phyloP scores from a whole-genome alignment of 1,139 yeast genomes.

The Magnusiomyces sp. region DNA sequence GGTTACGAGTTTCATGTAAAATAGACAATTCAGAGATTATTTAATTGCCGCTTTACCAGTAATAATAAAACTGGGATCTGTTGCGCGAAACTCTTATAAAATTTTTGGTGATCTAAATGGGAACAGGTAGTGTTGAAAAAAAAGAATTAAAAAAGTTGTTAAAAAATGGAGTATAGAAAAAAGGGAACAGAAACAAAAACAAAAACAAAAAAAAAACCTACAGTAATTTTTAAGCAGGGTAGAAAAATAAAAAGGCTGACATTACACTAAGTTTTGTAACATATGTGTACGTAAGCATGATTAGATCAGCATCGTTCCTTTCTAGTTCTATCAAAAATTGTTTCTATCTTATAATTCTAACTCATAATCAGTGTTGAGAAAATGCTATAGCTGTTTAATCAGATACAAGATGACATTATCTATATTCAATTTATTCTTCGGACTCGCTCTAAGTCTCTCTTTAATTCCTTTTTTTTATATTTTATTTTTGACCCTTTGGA shows the following conservation, averaged over 20 bases:
- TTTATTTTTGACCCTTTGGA: not conserved
- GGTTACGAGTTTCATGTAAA: too few relatives aligned
- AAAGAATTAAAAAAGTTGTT: too few relatives aligned
- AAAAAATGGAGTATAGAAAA: not conserved
- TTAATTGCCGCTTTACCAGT: too few relatives aligned
- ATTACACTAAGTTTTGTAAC: not conserved
- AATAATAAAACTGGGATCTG: too few relatives aligned
- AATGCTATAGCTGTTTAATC: too few relatives aligned
- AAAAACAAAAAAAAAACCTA: not conserved
- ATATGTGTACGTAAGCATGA: not conserved
- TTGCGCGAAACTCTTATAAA: too few relatives aligned
- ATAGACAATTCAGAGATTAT: too few relatives aligned
- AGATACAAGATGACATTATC: not conserved
- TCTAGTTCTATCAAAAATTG: not conserved
- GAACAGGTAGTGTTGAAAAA: not conserved
- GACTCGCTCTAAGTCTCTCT: not conserved
- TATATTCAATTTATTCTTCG: not conserved
- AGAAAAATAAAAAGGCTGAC: not conserved
- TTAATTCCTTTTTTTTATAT: not conserved
- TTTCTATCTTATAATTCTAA: too few relatives aligned
- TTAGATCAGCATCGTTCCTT: not conserved
- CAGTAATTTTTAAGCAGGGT: too few relatives aligned
- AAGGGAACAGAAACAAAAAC: not conserved
- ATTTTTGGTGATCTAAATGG: too few relatives aligned
- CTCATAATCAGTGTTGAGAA: too few relatives aligned